These are phyloP conservation scores for Takashimella koratensis DNA, from an alignment of 1,284 basidiomycete genomes.

Conservation along the genomic window DNA sequence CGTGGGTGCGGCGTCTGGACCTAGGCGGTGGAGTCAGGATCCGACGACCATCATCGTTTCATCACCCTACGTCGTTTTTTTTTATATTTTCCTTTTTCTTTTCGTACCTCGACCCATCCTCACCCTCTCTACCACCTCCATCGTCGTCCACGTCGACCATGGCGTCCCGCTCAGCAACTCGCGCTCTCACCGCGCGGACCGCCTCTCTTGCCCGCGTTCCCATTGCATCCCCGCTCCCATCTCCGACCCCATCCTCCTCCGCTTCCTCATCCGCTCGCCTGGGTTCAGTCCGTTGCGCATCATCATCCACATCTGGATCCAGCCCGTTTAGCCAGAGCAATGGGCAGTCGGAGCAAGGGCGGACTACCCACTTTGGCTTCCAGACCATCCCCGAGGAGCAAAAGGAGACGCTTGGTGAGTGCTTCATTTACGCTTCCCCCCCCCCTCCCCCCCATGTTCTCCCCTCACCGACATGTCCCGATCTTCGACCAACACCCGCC, in stretches of 20 bases:
- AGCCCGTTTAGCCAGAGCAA: slow-evolving; percentile 2
- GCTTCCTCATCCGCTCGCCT: not conserved
- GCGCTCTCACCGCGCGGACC: not conserved
- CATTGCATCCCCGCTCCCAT: too few species aligned
- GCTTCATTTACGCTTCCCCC: not conserved
- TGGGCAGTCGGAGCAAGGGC: slow-evolving; percentile 4
- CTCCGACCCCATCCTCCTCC: too few species aligned
- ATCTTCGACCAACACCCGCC: too few species aligned
- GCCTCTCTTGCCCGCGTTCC: not conserved
- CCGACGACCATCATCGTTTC: too few species aligned
- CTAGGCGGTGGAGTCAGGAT: too few species aligned
- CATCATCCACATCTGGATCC: not conserved
- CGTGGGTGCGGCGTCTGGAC: too few species aligned
- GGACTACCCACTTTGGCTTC: slow-evolving; percentile 88
- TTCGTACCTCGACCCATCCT: too few species aligned
- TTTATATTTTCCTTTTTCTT: not conserved
- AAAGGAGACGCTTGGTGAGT: slow-evolving; percentile 58
- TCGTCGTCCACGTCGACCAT: not conserved
- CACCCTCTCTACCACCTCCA: not conserved
- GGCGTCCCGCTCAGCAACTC: not conserved
- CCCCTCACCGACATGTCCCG: too few species aligned
- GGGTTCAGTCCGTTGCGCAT: not conserved
- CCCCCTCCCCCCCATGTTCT: not conserved
- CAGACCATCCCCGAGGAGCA: slow-evolving; percentile 72
- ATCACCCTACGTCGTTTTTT: not conserved